A percentile compares a stretch with the other conserved stretches of the same genome.
Evolutionary conservation across 805 yeast species (phyloP).

Genomic region (Priceomyces fermenticarens): DNA sequence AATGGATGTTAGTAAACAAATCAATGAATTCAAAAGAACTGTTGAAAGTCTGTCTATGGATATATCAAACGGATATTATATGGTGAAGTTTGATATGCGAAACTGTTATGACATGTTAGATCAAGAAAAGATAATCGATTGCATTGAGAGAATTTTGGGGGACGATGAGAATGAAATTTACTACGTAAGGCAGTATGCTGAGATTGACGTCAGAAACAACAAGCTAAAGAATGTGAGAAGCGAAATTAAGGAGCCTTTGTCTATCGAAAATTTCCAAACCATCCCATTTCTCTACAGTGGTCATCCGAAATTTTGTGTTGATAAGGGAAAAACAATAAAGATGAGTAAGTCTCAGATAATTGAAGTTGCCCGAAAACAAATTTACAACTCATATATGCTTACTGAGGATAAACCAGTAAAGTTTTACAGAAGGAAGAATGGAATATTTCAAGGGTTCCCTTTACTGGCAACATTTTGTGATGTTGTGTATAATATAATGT

Average conservation of each 20-base stretch:
- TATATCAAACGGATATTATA: conserved; percentile 38
- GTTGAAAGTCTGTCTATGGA: conserved; percentile 9
- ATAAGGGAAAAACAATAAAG: conserved; percentile 25
- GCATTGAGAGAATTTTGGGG: conserved; percentile 28
- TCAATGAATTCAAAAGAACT: conserved; percentile 35
- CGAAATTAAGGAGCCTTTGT: conserved; percentile 11
- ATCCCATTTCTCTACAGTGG: conserved; percentile 6
- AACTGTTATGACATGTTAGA: conserved; percentile 77
- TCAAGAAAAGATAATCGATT: conserved; percentile 35
- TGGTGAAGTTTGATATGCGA: conserved; percentile 71
- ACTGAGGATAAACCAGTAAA: conserved; percentile 29
- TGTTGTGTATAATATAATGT: conserved; percentile 61
- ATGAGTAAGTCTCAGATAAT: conserved; percentile 45
- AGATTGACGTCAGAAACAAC: conserved; percentile 4
- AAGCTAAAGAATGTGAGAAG: conserved; percentile 9
- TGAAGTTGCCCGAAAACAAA: conserved; percentile 46
- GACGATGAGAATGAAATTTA: conserved; percentile 12
- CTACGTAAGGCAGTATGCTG: conserved; percentile 18
- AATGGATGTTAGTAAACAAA: conserved; percentile 39
- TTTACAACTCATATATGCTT: conserved; percentile 47
- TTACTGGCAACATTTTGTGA: conserved; percentile 76
- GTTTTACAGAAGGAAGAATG: conserved; percentile 49
- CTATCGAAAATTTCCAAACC: conserved; percentile 13
- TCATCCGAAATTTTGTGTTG: conserved; percentile 9
- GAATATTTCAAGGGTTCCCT: conserved; percentile 83